Conservation (phyloP, 345 rosid genomes). For the Xanthoceras sorbifolium region DNA sequence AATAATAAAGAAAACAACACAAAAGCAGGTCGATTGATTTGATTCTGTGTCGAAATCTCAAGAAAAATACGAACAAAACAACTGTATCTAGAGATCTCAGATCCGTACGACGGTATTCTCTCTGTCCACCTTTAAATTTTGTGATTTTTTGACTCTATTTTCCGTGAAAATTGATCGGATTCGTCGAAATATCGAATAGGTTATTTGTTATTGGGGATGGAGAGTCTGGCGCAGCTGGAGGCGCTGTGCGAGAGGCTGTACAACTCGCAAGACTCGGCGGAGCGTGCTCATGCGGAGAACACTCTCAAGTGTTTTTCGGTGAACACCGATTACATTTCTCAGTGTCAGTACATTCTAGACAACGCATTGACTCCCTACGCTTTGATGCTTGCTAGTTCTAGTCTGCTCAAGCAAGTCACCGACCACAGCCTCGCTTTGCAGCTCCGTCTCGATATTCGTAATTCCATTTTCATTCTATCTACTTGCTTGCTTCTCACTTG, state of each 20-base stretch:
- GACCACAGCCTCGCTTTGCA: slow-evolving; percentile 84
- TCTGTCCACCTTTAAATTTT: not conserved
- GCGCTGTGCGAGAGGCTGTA: slow-evolving; percentile 94
- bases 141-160: not conserved
- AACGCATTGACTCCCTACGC: slow-evolving; percentile 95
- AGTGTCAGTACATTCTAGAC: slow-evolving; percentile 97
- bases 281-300: slow-evolving; percentile 91
- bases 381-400: slow-evolving; percentile 98
- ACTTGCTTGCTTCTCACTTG: slow-evolving; percentile 6
- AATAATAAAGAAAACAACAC: no score
- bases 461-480: slow-evolving; percentile 12
- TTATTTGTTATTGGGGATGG: slow-evolving; percentile 47
- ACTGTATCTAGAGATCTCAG: not conserved
- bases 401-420: slow-evolving; percentile 92
- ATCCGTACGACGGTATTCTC: not conserved
- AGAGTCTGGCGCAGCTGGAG: slow-evolving; percentile 96
- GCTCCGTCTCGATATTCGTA: slow-evolving; percentile 95
- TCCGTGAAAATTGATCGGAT: not conserved
- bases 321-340: slow-evolving; percentile 87
- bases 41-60: not conserved
- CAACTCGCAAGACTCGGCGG: slow-evolving; percentile 91
- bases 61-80: not conserved
- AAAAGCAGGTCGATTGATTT: not conserved
- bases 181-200: not conserved
- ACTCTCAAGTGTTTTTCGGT: slow-evolving; percentile 87